Evolutionary conservation across 2,329 filamentous ascomycete species (phyloP).

Genomic region (Arthrobotrys musiformis): DNA sequence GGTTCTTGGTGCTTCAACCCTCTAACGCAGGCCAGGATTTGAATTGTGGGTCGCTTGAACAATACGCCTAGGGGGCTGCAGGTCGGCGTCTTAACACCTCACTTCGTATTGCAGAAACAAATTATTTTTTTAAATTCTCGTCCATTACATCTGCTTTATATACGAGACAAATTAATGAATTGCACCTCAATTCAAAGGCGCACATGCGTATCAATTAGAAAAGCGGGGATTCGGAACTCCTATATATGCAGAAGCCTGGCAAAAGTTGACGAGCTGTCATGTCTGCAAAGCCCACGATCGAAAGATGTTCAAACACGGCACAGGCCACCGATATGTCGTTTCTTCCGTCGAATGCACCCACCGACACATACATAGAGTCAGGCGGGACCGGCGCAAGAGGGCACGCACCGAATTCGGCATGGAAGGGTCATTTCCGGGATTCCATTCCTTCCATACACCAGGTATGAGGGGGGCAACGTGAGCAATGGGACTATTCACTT

Average conservation of each 20-base stretch:
- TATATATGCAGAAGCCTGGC: conserved; percentile 47
- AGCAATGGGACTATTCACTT: conserved; percentile 29
- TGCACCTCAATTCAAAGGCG: conserved; percentile 3
- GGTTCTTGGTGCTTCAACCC: conserved; percentile 29
- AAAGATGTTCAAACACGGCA: conserved; percentile 32
- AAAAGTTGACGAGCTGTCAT: conserved; percentile 34
- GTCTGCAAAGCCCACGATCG: conserved; percentile 1
- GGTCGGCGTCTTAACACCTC: conserved; percentile 46
- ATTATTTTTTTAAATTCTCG: conserved; percentile 17
- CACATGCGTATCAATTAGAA: conserved; percentile 16
- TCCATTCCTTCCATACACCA: conserved; percentile 4
- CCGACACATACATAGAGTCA: conserved; percentile 20
- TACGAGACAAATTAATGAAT: conserved; percentile 16
- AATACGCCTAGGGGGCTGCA: conserved; percentile 48
- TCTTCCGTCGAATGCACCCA: conserved; percentile 16
- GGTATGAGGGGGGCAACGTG: conserved; percentile 17
- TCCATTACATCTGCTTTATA: conserved; percentile 9
- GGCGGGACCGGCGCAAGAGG: conserved; percentile 13
- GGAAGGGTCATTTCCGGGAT: conserved; percentile 25
- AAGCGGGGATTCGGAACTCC: conserved; percentile 28
- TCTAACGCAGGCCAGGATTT: conserved; percentile 33
- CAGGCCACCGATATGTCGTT: conserved; percentile 10
- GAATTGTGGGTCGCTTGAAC: conserved; percentile 52
- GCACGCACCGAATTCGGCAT: conserved; percentile 36
- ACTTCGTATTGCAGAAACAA: conserved; percentile 53